Evolutionary conservation across 306 rosid species (phyloP).

Genomic region (Prunus padus): DNA sequence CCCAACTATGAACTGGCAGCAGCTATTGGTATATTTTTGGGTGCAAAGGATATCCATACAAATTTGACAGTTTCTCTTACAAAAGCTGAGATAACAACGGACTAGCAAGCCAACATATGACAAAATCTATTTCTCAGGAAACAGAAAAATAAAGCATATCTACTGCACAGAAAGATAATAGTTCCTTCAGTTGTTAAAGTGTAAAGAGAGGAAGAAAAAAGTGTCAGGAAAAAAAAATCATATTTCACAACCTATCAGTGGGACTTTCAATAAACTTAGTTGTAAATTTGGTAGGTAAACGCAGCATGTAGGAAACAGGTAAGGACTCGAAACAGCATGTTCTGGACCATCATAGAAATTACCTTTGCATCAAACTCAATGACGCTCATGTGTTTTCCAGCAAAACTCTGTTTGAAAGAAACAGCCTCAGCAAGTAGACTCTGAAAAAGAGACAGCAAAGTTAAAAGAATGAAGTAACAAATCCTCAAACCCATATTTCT

Average conservation of each 20-base stretch:
- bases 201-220: not conserved
- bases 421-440: slow-evolving; percentile 62
- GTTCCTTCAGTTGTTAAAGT: not conserved
- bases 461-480: slow-evolving; percentile 21
- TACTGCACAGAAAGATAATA: too few species aligned
- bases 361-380: slow-evolving; percentile 87
- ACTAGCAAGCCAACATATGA: too few species aligned
- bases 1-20: too few species aligned
- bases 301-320: not conserved
- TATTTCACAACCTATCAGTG: not conserved
- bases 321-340: slow-evolving; percentile 4
- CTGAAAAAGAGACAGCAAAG: slow-evolving; percentile 41
- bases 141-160: too few species aligned
- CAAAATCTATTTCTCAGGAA: too few species aligned
- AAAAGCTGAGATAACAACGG: too few species aligned
- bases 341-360: slow-evolving; percentile 22
- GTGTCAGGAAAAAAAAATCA: not conserved
- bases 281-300: not conserved
- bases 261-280: not conserved
- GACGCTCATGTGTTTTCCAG: slow-evolving; percentile 57
- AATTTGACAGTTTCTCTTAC: too few species aligned
- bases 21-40: too few species aligned
- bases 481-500: not conserved
- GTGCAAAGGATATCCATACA: too few species aligned
- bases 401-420: slow-evolving; percentile 43